Evolutionary conservation across 805 yeast species (phyloP), one percentile per base, ranked within the genome.

Genomic region (Candida chauliodis): DNA sequence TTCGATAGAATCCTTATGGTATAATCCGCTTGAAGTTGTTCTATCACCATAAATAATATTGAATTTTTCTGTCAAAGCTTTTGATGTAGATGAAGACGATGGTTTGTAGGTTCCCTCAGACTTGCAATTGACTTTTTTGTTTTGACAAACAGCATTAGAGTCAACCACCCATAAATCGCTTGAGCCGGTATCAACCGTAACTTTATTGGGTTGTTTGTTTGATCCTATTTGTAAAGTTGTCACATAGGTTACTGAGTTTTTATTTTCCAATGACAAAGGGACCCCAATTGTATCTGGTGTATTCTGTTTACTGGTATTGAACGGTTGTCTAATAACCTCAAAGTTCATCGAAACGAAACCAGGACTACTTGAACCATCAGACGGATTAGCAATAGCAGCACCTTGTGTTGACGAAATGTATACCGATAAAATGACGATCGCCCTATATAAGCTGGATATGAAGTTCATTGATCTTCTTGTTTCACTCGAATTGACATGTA

Each of bases 111-210:
- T 33, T n/a, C 45, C 47, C 13, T 19, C 21, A 7, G 35, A 17
- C 11, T 25, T 24, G 34, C 47, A 44, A 16, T 29, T 29, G 13
- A 15, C 19, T 28, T 15, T 24, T 54, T 49, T 35, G 14, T 4
- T 23, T 49, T 40, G 8, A 48, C 63, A 21, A 45, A 53, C 26
- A 51, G 46, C 38, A 51, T 55, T 14, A 47, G 49, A 32, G 19
- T 49, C 61, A 8, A 55, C 48, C 24, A 56, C 48, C 61, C 61
- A 56, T 20, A 55, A 49, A 30, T 56, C 61, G 4, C 58, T 47
- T 8, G 56, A 50, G 3, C 59, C 61, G 14, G 58, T 56, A 33
- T 56, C 61, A 26, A 56, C 30, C 35, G 42, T 38, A 14, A 50
- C 55, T 7, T 42, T 43, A 24, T 53, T 42, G 13, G 47, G 50